These are phyloP conservation scores for Carex cristatella DNA, from an alignment of 176 grass and related monocot species.

Conservation along the genomic window DNA sequence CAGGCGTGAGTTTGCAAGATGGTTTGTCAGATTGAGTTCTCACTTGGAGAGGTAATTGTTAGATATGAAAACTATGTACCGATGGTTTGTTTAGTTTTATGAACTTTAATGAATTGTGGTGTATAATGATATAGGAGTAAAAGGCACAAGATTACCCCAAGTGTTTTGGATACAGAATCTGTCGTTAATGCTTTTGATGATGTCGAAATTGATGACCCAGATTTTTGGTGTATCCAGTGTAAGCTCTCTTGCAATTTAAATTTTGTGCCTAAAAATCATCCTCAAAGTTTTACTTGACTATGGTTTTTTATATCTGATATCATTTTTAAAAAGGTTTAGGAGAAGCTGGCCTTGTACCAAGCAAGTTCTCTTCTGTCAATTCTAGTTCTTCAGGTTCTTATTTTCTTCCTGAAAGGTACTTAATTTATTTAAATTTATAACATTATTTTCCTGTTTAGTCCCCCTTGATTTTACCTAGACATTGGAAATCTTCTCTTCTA, in stretches of 20 bases:
- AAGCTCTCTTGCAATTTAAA: constrained; percentile 36
- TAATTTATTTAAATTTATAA: neutral
- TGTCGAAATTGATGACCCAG: constrained; percentile 55
- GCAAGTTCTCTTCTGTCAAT: constrained; percentile 50
- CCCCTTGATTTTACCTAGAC: constrained; percentile 5
- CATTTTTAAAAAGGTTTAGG: constrained; percentile 61
- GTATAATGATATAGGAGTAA: constrained; percentile 51
- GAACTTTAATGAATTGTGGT: constrained; percentile 4
- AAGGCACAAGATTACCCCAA: constrained; percentile 55
- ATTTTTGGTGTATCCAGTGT: constrained; percentile 97
- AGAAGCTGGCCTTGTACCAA: constrained; percentile 74
- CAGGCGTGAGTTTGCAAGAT: constrained; percentile 84
- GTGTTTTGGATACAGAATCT: constrained; percentile 34
- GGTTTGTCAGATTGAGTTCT: constrained; percentile 75
- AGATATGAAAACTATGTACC: neutral
- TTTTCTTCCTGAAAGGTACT: constrained; percentile 81
- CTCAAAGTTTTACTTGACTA: constrained; percentile 2
- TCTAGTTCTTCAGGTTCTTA: constrained; percentile 32
- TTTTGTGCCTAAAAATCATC: neutral
- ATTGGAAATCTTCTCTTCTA: neutral
- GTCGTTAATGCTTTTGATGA: constrained; percentile 64
- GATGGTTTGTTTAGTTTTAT: neutral
- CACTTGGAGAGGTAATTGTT: constrained; percentile 67
- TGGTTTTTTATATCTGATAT: constrained; percentile 22
- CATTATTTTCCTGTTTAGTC: constrained; percentile 14